Conservation (phyloP, 768 basidiomycete genomes). For the Pleurotus tuoliensis region DNA sequence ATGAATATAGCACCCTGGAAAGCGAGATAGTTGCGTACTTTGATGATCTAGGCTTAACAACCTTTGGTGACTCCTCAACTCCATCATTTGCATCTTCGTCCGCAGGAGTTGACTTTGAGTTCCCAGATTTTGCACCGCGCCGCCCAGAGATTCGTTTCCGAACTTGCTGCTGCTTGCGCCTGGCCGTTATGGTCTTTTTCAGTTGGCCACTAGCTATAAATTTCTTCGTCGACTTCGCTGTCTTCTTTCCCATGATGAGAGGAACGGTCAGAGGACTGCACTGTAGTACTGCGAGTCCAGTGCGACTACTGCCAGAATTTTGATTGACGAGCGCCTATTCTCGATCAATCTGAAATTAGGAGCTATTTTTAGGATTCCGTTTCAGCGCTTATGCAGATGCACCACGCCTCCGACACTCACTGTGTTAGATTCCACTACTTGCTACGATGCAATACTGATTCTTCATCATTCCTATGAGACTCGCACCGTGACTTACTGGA, state of each 20-base stretch:
- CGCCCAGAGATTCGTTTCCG: conserved; percentile 68
- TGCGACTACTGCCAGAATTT: too few species aligned
- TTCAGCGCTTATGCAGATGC: too few species aligned
- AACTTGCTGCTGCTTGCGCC: conserved; percentile 77
- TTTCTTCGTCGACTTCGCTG: conserved; percentile 79
- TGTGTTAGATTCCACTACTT: too few species aligned
- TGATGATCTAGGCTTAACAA: conserved; percentile 4
- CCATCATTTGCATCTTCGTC: conserved; percentile 28
- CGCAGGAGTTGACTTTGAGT: conserved; percentile 12
- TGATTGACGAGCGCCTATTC: too few species aligned
- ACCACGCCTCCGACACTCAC: too few species aligned
- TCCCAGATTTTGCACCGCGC: conserved; percentile 37
- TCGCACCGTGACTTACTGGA: too few species aligned
- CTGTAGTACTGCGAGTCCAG: too few species aligned
- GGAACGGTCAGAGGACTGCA: too few species aligned
- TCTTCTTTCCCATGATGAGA: conserved; percentile 46
- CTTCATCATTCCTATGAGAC: too few species aligned
- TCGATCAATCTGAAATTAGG: too few species aligned
- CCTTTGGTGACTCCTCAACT: conserved; percentile 23
- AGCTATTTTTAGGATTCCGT: too few species aligned
- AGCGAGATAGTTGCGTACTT: conserved; percentile 3
- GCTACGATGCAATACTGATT: too few species aligned
- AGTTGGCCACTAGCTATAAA: conserved; percentile 87
- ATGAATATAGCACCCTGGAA: neutral
- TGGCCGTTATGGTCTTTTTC: conserved; percentile 78